These are phyloP conservation scores for Cyberlindnera petersonii DNA, from an alignment of 805 yeast species.

Conservation along the genomic window DNA sequence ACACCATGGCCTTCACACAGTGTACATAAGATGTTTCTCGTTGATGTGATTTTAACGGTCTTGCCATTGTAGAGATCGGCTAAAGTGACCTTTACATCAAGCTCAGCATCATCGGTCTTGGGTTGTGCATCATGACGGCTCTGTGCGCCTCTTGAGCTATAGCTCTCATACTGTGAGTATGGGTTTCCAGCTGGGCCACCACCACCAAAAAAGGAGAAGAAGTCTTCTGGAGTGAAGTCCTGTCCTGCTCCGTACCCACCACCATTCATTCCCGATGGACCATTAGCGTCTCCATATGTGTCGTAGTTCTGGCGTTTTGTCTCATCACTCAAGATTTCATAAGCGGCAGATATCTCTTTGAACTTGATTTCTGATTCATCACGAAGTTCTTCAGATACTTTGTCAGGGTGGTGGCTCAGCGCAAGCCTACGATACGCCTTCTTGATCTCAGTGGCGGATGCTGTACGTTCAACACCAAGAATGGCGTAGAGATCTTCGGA, in stretches of 20 bases:
- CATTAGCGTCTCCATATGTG: slow-evolving; percentile 43
- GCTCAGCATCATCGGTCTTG: slow-evolving; percentile 63
- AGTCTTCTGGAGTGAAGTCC: slow-evolving; percentile 63
- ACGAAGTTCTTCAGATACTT: slow-evolving; percentile 63
- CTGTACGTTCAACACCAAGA: slow-evolving; percentile 63
- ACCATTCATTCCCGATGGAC: slow-evolving; percentile 21
- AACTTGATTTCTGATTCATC: slow-evolving; percentile 72
- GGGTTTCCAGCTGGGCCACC: slow-evolving; percentile 5
- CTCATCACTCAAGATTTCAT: slow-evolving; percentile 76
- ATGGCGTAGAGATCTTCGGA: slow-evolving; percentile 47
- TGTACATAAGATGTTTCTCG: slow-evolving; percentile 69
- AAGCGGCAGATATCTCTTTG: slow-evolving; percentile 83
- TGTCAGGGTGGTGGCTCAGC: slow-evolving; percentile 83
- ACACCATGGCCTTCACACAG: slow-evolving; percentile 78
- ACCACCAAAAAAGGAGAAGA: slow-evolving; percentile 57
- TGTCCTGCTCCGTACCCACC: slow-evolving; percentile 31
- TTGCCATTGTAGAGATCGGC: slow-evolving; percentile 81
- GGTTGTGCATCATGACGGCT: slow-evolving; percentile 9
- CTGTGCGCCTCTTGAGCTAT: slow-evolving; percentile 3
- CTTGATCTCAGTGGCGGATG: slow-evolving; percentile 69
- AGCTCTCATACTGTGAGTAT: slow-evolving; percentile 2
- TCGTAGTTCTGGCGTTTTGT: slow-evolving; percentile 57
- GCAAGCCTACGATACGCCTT: slow-evolving; percentile 86
- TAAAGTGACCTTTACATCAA: slow-evolving; percentile 60
- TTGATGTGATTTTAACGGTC: slow-evolving; percentile 65